Evolutionary conservation across 768 basidiomycete genomes (phyloP).

Genomic region (Lactarius sanguifluus): DNA sequence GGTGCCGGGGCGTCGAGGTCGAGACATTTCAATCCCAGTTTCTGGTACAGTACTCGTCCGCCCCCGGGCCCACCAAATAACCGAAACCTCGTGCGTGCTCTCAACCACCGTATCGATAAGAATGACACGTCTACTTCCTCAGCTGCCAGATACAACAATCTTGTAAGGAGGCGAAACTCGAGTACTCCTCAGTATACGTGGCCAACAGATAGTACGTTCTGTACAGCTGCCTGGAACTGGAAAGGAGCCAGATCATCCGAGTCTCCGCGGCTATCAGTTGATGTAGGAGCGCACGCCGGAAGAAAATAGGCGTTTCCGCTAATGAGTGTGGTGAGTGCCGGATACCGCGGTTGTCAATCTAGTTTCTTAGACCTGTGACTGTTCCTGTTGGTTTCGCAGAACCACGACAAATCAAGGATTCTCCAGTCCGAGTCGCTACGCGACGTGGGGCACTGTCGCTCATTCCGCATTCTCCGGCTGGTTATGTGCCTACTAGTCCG

Average conservation of each 20-base stretch:
- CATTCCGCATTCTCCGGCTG: no score
- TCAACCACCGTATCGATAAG: neutral
- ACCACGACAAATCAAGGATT: no score
- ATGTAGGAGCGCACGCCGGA: neutral
- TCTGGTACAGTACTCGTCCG: neutral
- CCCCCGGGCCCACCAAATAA: neutral
- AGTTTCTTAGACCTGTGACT: neutral
- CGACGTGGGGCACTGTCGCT: no score
- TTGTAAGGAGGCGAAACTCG: neutral
- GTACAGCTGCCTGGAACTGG: neutral
- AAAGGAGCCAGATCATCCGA: neutral
- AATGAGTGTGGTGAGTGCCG: neutral
- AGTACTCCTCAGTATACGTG: neutral
- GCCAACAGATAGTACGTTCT: neutral
- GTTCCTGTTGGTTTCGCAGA: no score
- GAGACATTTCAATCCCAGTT: neutral
- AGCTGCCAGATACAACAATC: neutral
- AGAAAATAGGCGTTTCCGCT: neutral
- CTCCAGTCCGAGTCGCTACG: no score
- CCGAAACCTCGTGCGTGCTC: neutral
- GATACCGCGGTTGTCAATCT: neutral
- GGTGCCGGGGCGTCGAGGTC: neutral
- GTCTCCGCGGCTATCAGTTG: neutral
- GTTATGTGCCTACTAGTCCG: no score
- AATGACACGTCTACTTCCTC: neutral